Conservation (phyloP, 441 rosid species). For the Heliophila coronopifolia region DNA sequence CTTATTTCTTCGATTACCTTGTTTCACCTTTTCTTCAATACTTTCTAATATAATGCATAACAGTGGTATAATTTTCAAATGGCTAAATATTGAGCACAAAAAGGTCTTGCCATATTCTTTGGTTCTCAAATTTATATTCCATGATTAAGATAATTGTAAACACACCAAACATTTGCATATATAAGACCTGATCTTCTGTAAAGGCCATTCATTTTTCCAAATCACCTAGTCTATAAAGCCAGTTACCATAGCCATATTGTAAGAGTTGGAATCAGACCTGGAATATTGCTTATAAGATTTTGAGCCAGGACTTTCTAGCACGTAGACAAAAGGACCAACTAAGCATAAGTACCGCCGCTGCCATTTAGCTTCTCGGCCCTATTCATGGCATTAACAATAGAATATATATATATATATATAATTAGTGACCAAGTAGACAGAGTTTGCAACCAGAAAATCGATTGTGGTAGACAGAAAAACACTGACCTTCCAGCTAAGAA, state of each 20-base stretch:
- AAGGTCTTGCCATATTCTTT: conserved; percentile 1
- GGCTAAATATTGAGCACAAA: conserved; percentile 15
- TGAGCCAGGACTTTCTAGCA: conserved; percentile 67
- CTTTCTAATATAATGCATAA: too few relatives aligned
- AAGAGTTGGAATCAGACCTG: conserved; percentile 48
- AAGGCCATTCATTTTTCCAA: conserved; percentile 14
- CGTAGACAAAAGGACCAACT: conserved; percentile 86
- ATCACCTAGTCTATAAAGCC: conserved; percentile 9
- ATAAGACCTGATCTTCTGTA: not conserved
- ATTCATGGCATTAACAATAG: conserved; percentile 23
- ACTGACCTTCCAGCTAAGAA: conserved; percentile 80
- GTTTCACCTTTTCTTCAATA: conserved; percentile 5
- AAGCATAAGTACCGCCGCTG: conserved; percentile 76
- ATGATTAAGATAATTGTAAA: not conserved
- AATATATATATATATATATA: too few relatives aligned
- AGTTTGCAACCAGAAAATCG: conserved; percentile 1
- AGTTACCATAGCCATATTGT: conserved; percentile 16
- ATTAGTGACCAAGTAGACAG: conserved; percentile 13
- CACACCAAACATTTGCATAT: conserved; percentile 11
- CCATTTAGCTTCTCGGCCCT: conserved; percentile 99
- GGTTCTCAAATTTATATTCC: not conserved
- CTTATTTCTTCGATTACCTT: not conserved
- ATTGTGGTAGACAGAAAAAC: conserved; percentile 14
- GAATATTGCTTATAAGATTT: conserved; percentile 79
- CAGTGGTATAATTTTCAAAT: not conserved